Base-by-base conservation (phyloP, 2,329 filamentous ascomycete genomes). In the Endocalyx cinctus region DNA sequence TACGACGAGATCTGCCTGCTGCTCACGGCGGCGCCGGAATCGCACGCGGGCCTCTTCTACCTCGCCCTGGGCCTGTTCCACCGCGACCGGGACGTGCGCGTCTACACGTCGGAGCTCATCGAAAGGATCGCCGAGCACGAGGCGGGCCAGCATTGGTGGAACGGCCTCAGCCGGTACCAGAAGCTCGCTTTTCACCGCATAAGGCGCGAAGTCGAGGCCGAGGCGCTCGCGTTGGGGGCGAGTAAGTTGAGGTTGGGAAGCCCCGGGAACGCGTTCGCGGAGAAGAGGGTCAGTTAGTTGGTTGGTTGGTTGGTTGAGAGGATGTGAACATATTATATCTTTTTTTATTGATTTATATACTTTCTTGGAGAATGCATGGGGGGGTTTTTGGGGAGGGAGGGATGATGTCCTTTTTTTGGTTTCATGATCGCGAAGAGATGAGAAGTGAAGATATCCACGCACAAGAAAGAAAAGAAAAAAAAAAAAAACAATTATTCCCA, bases 141-240 rank as follows among this genome's bases (percentile, higher is more conserved):
- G 53, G 92, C 88, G 8, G 92, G 92, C 2, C 76, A 88, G 51
- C 87, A 97, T 62, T 97, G 92, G 73, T 98, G 90, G 87, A 79
- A 74, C 45, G 78, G 79, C 18, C 66, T 98, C 30, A 92, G 88
- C 37, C 73, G 87, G 27, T 98, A 96, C 55, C 83, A 89, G 48
- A 94, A 90, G 62, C 63, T 94, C 43, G 90, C 85, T 4, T 95
- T 84, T 52, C 81, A 84, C 46, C 75, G 90, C 30, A 79, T 94
- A 30, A 81, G 83, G 57, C 74, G 82, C 39, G 87, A 79, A 47
- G 61, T 64, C 6, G 76, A 80, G 31, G 60, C 63, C 2, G 75
- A 79, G 47, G 59, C 61, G 58, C 66, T n/a, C n/a, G n/a, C n/a
- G n/a, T n/a, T n/a, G n/a, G n/a, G n/a, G n/a, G n/a, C 58, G 35